Conservation (phyloP, 805 yeast genomes). For the Saccharomyces paradoxus region DNA sequence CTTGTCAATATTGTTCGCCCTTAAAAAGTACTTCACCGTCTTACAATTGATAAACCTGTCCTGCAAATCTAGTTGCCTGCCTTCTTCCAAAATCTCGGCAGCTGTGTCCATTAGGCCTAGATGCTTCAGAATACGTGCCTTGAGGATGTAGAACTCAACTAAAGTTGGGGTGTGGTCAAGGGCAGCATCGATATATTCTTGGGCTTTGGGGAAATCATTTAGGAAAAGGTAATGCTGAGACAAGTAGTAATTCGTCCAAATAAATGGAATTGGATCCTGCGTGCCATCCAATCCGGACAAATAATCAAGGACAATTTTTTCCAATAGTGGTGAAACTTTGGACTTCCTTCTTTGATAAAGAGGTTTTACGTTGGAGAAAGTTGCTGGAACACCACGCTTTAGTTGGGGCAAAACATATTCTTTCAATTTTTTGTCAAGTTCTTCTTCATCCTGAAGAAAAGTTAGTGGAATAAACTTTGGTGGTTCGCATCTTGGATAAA, state of each 20-base stretch:
- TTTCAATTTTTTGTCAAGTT: slow-evolving; percentile 37
- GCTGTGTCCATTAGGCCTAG: slow-evolving; percentile 56
- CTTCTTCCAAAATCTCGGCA: slow-evolving; percentile 55
- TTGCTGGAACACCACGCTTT: slow-evolving; percentile 78
- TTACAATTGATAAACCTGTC: slow-evolving; percentile 89
- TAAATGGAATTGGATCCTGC: slow-evolving; percentile 31
- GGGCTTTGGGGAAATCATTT: slow-evolving; percentile 47
- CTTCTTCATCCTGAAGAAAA: slow-evolving; percentile 48
- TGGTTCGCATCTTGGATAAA: slow-evolving; percentile 80
- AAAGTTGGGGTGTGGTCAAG: slow-evolving; percentile 71
- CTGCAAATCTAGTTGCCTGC: slow-evolving; percentile 70
- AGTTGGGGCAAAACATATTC: slow-evolving; percentile 56
- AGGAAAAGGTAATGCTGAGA: slow-evolving; percentile 66
- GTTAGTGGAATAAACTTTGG: slow-evolving; percentile 72
- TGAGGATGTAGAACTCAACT: slow-evolving; percentile 72
- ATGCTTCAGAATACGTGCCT: slow-evolving; percentile 75
- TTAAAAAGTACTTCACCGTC: slow-evolving; percentile 70
- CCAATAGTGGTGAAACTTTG: slow-evolving; percentile 37
- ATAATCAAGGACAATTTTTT: slow-evolving; percentile 46
- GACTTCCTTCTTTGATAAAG: slow-evolving; percentile 45
- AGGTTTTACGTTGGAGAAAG: slow-evolving; percentile 79
- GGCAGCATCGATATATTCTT: slow-evolving; percentile 51
- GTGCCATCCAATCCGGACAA: slow-evolving; percentile 26
- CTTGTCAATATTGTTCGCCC: slow-evolving; percentile 65
- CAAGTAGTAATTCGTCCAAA: slow-evolving; percentile 69